A percentile compares a stretch with the other conserved stretches of the same genome.
Evolutionary conservation across 2,329 filamentous ascomycete species (phyloP).

Genomic region (Colletotrichum sp.): DNA sequence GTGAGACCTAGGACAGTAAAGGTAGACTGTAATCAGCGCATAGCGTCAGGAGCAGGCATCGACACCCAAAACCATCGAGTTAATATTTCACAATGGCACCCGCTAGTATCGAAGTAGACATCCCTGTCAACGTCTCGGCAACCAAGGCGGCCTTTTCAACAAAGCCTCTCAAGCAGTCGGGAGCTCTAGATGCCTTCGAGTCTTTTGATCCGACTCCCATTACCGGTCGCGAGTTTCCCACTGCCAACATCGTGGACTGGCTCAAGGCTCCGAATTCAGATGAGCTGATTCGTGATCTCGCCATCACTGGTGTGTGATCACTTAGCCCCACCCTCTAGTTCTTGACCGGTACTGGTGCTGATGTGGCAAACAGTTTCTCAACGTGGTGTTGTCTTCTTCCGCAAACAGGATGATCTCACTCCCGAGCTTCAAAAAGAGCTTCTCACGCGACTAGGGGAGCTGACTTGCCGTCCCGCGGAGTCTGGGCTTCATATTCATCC

Average conservation of each 20-base stretch:
- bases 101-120: slow-evolving; percentile 21
- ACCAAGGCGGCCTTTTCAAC: slow-evolving; percentile 17
- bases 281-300: slow-evolving; percentile 61
- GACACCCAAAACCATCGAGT: not conserved
- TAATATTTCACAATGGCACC: not conserved
- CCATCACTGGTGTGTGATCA: slow-evolving; percentile 56
- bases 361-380: slow-evolving; percentile 53
- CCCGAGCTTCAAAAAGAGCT: slow-evolving; percentile 65
- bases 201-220: slow-evolving; percentile 59
- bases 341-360: no score
- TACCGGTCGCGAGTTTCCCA: slow-evolving; percentile 59
- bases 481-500: slow-evolving; percentile 68
- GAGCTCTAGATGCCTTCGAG: slow-evolving; percentile 49
- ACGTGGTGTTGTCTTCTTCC: slow-evolving; percentile 69
- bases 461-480: slow-evolving; percentile 61
- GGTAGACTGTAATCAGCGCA: no score
- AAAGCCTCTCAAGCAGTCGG: slow-evolving; percentile 45
- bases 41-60: not conserved
- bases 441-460: slow-evolving; percentile 61
- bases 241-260: slow-evolving; percentile 58
- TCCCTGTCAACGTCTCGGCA: not conserved
- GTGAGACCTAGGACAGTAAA: no score
- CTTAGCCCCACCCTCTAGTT: no score
- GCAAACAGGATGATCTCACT: slow-evolving; percentile 59
- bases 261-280: slow-evolving; percentile 61